These are phyloP conservation scores for Aspergillus novofumigatus DNA, from an alignment of 2,329 filamentous ascomycete species.

Conservation along the genomic window DNA sequence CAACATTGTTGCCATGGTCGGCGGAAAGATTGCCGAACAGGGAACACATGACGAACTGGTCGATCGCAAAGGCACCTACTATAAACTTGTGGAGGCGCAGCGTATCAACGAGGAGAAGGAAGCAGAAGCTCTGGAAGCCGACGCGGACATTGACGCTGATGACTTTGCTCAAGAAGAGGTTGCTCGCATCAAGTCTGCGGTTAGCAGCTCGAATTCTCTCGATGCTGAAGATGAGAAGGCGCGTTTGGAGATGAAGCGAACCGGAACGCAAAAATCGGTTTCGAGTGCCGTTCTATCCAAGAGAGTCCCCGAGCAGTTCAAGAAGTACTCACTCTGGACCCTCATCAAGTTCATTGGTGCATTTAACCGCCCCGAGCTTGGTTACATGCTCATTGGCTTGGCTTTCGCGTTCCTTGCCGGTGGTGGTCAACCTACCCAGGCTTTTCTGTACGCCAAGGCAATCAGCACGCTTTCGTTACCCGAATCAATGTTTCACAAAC, in stretches of 20 bases:
- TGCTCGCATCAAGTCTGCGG: conserved; percentile 30
- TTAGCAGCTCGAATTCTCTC: conserved; percentile 22
- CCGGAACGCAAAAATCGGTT: conserved; percentile 50
- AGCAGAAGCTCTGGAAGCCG: conserved; percentile 25
- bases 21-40: conserved; percentile 85
- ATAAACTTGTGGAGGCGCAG: conserved; percentile 81
- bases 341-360: conserved; percentile 73
- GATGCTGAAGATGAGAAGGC: conserved; percentile 32
- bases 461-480: conserved; percentile 67
- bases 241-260: conserved; percentile 34
- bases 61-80: conserved; percentile 68
- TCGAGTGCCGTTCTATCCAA: conserved; percentile 68
- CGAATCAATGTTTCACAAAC: conserved; percentile 47
- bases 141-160: conserved; percentile 23
- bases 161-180: conserved; percentile 25
- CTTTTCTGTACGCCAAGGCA: conserved; percentile 85
- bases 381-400: conserved; percentile 68
- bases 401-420: conserved; percentile 73
- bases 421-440: conserved; percentile 70
- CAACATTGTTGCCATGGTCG: conserved; percentile 90
- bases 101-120: conserved; percentile 61
- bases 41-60: conserved; percentile 81
- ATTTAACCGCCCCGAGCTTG: conserved; percentile 72
- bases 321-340: conserved; percentile 67
- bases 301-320: conserved; percentile 46